Evolutionary conservation across 352 stramenopile genomes (phyloP).

Genomic region (Phytophthora crassamura): DNA sequence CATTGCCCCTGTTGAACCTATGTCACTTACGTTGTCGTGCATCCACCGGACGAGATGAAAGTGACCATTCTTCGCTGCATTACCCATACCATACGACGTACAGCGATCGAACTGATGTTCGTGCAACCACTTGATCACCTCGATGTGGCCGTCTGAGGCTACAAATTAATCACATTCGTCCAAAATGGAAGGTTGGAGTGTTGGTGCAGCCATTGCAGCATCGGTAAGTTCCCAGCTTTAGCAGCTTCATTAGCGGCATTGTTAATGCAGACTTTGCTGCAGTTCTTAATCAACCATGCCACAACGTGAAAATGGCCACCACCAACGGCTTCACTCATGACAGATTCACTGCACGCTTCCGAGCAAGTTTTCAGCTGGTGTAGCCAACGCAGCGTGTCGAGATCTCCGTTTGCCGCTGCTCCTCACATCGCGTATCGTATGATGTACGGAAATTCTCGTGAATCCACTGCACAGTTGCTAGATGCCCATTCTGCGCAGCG

Average conservation of each 20-base stretch:
- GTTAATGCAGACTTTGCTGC: not conserved
- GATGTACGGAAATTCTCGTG: too few species aligned
- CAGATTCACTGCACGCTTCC: not conserved
- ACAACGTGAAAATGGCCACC: not conserved
- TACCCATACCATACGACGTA: not conserved
- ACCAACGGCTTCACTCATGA: not conserved
- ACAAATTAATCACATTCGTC: not conserved
- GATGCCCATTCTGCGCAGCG: too few species aligned
- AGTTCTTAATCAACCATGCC: not conserved
- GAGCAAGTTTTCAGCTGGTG: not conserved
- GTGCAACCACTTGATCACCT: constrained; percentile 1
- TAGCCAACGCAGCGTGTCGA: not conserved
- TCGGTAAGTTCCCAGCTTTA: too few species aligned
- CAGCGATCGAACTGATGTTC: not conserved
- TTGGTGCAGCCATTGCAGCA: not conserved
- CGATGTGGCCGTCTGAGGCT: not conserved
- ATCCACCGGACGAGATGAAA: not conserved
- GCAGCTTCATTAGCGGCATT: too few species aligned
- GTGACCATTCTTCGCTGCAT: not conserved
- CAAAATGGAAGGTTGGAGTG: not conserved
- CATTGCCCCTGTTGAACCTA: constrained; percentile 1
- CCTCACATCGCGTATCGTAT: not conserved
- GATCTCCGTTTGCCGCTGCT: not conserved
- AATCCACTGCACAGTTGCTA: too few species aligned
- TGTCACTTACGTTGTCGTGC: too few species aligned